These are phyloP conservation scores for Taphrina communis DNA, from an alignment of 1,139 yeast genomes.

Conservation along the genomic window DNA sequence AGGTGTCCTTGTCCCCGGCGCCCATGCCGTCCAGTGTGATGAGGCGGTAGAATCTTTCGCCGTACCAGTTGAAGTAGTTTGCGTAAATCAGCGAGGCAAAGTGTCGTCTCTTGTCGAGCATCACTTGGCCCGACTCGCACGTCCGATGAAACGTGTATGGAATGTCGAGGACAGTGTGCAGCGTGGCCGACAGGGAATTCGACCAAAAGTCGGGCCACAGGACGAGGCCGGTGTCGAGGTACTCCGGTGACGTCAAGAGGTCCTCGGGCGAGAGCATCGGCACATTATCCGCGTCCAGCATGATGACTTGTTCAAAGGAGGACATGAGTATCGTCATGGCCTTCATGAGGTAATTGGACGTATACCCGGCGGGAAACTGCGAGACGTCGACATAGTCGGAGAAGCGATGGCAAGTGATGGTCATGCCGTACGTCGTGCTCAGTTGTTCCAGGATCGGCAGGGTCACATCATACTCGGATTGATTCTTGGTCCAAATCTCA, in stretches of 20 bases:
- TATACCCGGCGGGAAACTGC: constrained; percentile 18
- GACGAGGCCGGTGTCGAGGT: constrained; percentile 8
- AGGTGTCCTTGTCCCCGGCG: constrained; percentile 27
- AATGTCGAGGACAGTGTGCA: constrained; percentile 18
- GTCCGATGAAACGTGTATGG: constrained; percentile 25
- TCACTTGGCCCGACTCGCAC: constrained; percentile 31
- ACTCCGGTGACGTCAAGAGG: constrained; percentile 7
- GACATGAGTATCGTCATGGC: constrained; percentile 21
- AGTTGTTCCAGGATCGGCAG: background rate
- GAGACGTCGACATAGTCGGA: constrained; percentile 19
- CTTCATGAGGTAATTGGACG: constrained; percentile 26
- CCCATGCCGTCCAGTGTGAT: constrained; percentile 35
- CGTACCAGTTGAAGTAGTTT: constrained; percentile 31
- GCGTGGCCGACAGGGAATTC: constrained; percentile 22
- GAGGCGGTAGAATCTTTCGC: constrained; percentile 4
- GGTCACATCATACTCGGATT: constrained; percentile 5
- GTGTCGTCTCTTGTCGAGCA: constrained; percentile 25
- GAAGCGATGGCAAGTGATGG: constrained; percentile 24
- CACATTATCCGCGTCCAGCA: constrained; percentile 31
- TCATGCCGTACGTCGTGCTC: background rate
- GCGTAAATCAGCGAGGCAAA: constrained; percentile 19
- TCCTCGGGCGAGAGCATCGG: constrained; percentile 17
- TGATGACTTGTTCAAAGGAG: constrained; percentile 26
- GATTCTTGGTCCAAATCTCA: constrained; percentile 30
- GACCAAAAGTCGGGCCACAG: constrained; percentile 36